Conservation (phyloP, 305 asterid genomes). For the Fraxinus greggii region DNA sequence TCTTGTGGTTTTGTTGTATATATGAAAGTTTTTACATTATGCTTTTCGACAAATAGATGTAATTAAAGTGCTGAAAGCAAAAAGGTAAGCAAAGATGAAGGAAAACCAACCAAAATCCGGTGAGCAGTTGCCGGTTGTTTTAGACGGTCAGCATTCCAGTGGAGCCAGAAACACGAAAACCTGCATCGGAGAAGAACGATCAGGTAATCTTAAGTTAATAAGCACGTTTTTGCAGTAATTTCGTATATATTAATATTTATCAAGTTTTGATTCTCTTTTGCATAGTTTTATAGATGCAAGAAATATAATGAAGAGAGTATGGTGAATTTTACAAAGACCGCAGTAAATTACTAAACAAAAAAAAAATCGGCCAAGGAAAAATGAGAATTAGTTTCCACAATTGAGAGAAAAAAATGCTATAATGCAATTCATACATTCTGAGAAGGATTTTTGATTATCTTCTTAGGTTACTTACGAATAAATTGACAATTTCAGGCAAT, state of each 20-base stretch:
- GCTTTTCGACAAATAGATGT: slow-evolving; percentile 45
- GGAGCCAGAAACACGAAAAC: slow-evolving; percentile 33
- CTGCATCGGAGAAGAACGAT: slow-evolving; percentile 30
- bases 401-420: not conserved
- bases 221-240: not conserved
- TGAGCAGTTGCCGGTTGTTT: slow-evolving; percentile 18
- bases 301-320: not conserved
- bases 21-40: not conserved
- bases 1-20: not conserved
- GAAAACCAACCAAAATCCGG: slow-evolving; percentile 33
- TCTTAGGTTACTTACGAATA: not conserved
- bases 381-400: not conserved
- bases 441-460: not conserved
- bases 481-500: slow-evolving; percentile 33
- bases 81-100: slow-evolving; percentile 74
- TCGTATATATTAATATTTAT: not conserved
- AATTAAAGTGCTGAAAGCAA: slow-evolving; percentile 72
- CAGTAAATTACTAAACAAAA: not conserved
- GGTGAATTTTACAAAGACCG: not conserved
- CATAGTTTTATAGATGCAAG: not conserved
- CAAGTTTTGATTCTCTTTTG: not conserved
- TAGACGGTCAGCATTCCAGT: slow-evolving; percentile 26
- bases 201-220: slow-evolving; percentile 32
- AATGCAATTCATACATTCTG: not conserved
- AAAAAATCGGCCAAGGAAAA: not conserved